Base-by-base conservation (phyloP, 2,329 filamentous ascomycete species). In the Penicillium expansum region DNA sequence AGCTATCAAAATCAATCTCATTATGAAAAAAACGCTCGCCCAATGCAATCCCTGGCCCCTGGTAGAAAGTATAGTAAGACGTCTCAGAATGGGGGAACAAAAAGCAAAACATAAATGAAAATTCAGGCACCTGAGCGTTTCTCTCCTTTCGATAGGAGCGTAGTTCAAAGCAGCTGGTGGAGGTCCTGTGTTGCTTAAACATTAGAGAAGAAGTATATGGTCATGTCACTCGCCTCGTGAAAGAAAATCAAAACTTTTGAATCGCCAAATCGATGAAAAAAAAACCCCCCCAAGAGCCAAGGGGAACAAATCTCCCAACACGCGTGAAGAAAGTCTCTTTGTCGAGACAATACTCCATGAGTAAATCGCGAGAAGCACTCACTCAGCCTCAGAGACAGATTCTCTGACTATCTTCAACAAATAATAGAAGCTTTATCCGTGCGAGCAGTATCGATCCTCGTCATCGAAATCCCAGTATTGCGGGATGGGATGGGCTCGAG, bases 341-440 rank as follows among this genome's bases (percentile, higher is more conserved):
- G 11, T n/a, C n/a, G 16, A 30, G 9, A n/a, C 5, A 30, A 43
- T n/a, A 18, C 9, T 22, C 27, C 10, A 13, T 16, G 3, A 2
- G 18, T n/a, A n/a, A 30, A 24, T 14, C 14, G 10, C 14, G 38
- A 35, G 30, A 32, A 18, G 33, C 37, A 18, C 18, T 22, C 0
- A 11, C n/a, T n/a, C n/a, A n/a, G 1, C 6, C 24, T n/a, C 42
- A 11, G 27, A 5, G 6, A 37, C 22, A 1, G 2, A 30, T 14
- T 27, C 7, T 22, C 27, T 16, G 18, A 18, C 7, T 16, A 11
- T 35, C 48, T 33, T 53, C 35, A 56, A 27, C 58, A 66, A 35
- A 66, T 66, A 14, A 66, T 66, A 2, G 64, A 65, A 4, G 62
- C 52, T 41, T 55, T 64, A 16, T 64, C 62, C 2, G 61, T 66